phyloP scores from a whole-genome alignment of 2,329 filamentous ascomycete genomes.

The Fusarium ramigenum region DNA sequence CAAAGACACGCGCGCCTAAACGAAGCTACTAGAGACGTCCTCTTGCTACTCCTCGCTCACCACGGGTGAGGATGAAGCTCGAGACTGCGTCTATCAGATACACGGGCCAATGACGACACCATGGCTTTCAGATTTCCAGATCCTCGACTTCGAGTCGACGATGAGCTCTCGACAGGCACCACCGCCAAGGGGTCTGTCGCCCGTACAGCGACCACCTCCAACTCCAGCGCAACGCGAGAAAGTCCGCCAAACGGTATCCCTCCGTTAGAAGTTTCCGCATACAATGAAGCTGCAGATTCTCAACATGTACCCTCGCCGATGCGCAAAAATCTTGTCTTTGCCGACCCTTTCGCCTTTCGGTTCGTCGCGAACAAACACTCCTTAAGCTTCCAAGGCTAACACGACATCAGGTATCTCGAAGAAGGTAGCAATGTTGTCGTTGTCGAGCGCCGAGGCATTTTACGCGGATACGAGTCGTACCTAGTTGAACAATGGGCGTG shows the following conservation, averaged over 20 bases:
- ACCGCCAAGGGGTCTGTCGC: constrained; percentile 33
- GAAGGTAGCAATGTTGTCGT: constrained; percentile 82
- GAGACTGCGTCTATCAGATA: constrained; percentile 26
- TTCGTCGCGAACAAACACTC: constrained; percentile 43
- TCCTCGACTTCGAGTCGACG: constrained; percentile 42
- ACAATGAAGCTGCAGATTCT: constrained; percentile 26
- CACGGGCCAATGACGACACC: constrained; percentile 43
- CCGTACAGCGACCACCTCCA: constrained; percentile 28
- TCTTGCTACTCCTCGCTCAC: constrained; percentile 30
- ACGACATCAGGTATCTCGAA: constrained; percentile 73
- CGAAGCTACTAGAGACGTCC: constrained; percentile 14
- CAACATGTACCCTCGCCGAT: constrained; percentile 22
- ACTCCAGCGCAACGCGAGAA: constrained; percentile 31
- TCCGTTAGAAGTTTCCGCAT: constrained; percentile 29
- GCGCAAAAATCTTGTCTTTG: constrained; percentile 62
- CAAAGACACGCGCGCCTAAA: constrained; percentile 5
- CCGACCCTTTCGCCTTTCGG: constrained; percentile 67
- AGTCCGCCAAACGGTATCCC: constrained; percentile 35
- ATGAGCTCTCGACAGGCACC: constrained; percentile 34
- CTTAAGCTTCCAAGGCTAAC: constrained; percentile 12
- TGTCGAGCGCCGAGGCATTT: constrained; percentile 73
- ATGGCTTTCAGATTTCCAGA: constrained; percentile 54
- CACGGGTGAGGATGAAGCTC: constrained; percentile 41
- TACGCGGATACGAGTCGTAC: constrained; percentile 91
- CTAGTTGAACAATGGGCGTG: constrained; percentile 98